Base-by-base conservation (phyloP, 2,329 filamentous ascomycete species). In the Trichoderma pleuroti region DNA sequence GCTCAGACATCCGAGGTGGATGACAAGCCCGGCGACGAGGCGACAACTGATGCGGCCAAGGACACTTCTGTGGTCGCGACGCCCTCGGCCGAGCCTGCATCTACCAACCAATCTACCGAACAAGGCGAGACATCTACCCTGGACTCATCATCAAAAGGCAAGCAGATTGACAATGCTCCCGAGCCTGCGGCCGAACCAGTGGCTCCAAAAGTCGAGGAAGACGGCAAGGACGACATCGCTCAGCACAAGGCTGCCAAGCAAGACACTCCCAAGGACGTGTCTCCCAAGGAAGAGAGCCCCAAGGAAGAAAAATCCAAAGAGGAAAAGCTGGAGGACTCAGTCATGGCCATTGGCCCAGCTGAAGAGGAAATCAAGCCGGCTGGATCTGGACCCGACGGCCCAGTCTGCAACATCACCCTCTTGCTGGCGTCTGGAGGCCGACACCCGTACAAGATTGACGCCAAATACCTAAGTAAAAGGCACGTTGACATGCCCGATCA, bases 361-460 rank as follows among this genome's bases (percentile, higher is more conserved):
- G 78, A 84, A 16, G 80, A 84, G 60, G 81, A 84, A 49, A 80
- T 84, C 42, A 79, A 78, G 59, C 77, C 78, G 46, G 76, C 79
- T 30, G 76, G 78, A n/a, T 73, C 76, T 14, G 76, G 75, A 16
- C 72, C 77, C 4, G 80, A 81, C 14, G 77, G 77, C 0, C 82
- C 83, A 9, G 83, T 86, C 8, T 89, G 93, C 78, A 87, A 88
- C 73, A 97, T 98, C 75, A 97, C 93, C 66, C 85, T 98, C 46
- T 87, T 98, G 46, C 86, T 97, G 70, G 93, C 91, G 0, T 93
- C 84, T 1, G 94, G 94, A 56, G 91, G 92, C 46, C 87, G 94
- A 73, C 94, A 98, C 81, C 93, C 94, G 0, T 97, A 97, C 82
- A 93, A 91, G 78, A 92, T 98, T 74, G 93, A 97, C 80, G 91